Percentiles rank a stretch among this genome's conserved stretches.
These are phyloP conservation scores for Populus trichocarpa DNA, from an alignment of 441 rosid species.

Conservation along the genomic window DNA sequence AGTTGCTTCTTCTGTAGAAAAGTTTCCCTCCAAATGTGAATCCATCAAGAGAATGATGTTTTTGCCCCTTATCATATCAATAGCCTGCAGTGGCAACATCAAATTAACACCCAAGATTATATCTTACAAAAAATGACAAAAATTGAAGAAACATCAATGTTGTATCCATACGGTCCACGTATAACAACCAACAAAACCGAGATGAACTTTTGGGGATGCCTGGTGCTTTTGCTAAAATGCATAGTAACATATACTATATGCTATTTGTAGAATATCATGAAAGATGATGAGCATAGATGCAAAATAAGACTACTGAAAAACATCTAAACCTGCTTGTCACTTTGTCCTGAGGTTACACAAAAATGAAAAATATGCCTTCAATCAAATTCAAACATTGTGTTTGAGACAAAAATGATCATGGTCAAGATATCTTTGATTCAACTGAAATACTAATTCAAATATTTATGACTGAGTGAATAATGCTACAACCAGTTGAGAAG, in stretches of 20 bases:
- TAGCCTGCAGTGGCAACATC: slow-evolving; percentile 2
- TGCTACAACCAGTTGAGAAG: background rate
- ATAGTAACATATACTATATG: background rate
- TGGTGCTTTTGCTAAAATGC: background rate
- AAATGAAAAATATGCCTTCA: background rate
- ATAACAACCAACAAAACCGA: background rate
- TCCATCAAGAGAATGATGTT: too few species aligned
- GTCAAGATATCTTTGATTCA: background rate
- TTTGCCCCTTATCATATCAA: too few species aligned
- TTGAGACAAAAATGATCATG: background rate
- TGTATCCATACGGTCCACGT: background rate
- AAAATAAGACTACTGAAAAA: background rate
- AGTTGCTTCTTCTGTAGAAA: too few species aligned
- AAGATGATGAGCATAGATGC: background rate
- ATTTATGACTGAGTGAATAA: background rate
- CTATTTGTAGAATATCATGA: background rate
- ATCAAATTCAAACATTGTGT: background rate
- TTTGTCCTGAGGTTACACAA: background rate
- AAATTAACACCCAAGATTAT: slow-evolving; percentile 6
- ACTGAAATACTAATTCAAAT: background rate
- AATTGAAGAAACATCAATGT: background rate
- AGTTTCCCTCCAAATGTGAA: too few species aligned
- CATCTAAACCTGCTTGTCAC: background rate
- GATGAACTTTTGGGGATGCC: background rate
- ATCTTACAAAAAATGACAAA: slow-evolving; percentile 4